Evolutionary conservation across 495 filamentous ascomycete genomes (phyloP).

Genomic region (Letharia columbiana): DNA sequence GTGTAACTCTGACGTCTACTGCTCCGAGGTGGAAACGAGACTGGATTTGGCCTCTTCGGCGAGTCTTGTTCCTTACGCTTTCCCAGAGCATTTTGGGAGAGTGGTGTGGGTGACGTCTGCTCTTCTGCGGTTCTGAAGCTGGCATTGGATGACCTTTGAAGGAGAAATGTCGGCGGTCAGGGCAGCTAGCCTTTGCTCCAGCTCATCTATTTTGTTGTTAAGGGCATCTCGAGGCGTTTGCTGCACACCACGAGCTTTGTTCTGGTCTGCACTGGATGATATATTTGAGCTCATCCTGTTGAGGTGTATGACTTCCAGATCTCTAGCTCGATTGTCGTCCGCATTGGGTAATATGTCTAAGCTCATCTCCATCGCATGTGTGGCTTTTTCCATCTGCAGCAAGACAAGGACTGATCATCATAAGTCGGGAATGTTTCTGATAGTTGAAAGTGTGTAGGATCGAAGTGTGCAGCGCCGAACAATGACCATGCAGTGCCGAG

Average conservation of each 20-base stretch:
- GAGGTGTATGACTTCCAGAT: neutral
- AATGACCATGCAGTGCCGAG: neutral
- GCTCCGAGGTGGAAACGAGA: neutral
- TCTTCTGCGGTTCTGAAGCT: neutral
- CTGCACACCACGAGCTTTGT: neutral
- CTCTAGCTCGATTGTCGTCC: neutral
- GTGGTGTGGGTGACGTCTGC: neutral
- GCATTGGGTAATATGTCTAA: neutral
- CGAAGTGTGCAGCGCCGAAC: neutral
- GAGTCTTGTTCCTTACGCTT: neutral
- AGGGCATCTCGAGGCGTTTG: neutral
- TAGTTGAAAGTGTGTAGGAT: neutral
- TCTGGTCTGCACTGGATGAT: neutral
- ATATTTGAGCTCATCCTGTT: neutral
- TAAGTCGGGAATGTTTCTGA: neutral
- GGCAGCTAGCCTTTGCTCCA: conserved; percentile 1
- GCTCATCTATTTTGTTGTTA: neutral
- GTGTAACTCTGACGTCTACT: neutral
- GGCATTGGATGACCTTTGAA: neutral
- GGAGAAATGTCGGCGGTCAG: neutral
- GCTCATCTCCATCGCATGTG: neutral
- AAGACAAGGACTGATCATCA: neutral
- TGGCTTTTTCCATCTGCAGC: neutral
- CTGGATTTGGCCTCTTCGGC: neutral
- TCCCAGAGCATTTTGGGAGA: neutral